Conservation (phyloP, 1,284 basidiomycete species). For the Garcileccinum viscosum region DNA sequence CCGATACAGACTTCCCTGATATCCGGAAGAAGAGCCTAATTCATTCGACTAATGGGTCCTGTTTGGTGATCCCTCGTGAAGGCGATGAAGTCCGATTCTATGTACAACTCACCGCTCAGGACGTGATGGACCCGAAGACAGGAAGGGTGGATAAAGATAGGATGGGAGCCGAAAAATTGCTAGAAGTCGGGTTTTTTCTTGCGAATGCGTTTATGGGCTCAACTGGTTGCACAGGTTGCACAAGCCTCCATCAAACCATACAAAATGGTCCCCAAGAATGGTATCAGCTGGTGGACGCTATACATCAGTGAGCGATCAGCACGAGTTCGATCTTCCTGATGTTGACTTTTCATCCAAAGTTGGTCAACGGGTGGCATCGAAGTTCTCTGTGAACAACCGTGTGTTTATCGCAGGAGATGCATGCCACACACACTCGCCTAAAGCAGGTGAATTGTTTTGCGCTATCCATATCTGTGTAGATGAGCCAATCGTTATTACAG, state of each 20-base stretch:
- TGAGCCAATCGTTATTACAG: conserved; percentile 35
- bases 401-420: conserved; percentile 56
- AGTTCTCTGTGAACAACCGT: conserved; percentile 48
- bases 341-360: conserved; percentile 29
- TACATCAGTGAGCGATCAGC: conserved; percentile 41
- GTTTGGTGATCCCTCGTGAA: conserved; percentile 53
- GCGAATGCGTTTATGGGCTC: not conserved
- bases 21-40: conserved; percentile 62
- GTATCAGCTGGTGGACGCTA: conserved; percentile 54
- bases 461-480: not conserved
- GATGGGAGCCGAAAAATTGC: conserved; percentile 49
- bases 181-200: conserved; percentile 35
- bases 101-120: conserved; percentile 50
- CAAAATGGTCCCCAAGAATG: conserved; percentile 47
- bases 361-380: conserved; percentile 54
- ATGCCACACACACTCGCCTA: conserved; percentile 60
- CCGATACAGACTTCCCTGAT: conserved; percentile 66
- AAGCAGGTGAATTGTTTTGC: conserved; percentile 43
- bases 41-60: conserved; percentile 59
- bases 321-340: not conserved
- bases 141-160: conserved; percentile 49
- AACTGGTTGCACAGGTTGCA: conserved; percentile 24
- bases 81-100: conserved; percentile 50
- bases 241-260: conserved; percentile 47
- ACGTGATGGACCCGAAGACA: conserved; percentile 38